Evolutionary conservation across 768 basidiomycete species (phyloP), one percentile per base, ranked within the genome.

Genomic region (Collybiopsis luxurians): DNA sequence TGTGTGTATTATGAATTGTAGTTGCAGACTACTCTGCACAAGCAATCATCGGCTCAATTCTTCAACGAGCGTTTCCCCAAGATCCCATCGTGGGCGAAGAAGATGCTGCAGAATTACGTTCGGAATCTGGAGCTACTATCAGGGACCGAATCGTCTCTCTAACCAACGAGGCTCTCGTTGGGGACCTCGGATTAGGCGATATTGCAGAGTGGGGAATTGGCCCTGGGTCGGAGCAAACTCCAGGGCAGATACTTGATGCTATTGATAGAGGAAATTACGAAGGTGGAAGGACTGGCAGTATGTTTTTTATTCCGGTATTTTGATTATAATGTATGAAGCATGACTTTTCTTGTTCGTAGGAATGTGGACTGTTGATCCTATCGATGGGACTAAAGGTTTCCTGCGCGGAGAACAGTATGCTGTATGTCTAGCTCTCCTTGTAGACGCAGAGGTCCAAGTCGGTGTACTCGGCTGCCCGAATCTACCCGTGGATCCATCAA

Each of bases 31-130:
- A 88, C 70, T 83, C 95, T 3, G 92, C 95, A 0, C 97, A 99
- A 67, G 92, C 95, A 0, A 84, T 98, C 40, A 86, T 99, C 64
- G 89, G 89, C 58, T 79, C 87, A 7, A 88, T 98, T 66, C 81
- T 99, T 34, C 68, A 71, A 15, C 74, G 75, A 12, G 84, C 87
- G 0, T 98, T 97, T 72, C 96, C 95, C 0, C 63, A 78, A 0
- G 95, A 98, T 71, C 82, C 82, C 9, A 92, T 98, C 66, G 87
- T 98, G 38, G 97, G 95, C 30, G 97, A 99, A 71, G 96, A 99
- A 71, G 93, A 97, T 68, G 87, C 96, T 0, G 76, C 83, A 0
- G 91, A 93, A 53, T 72, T 98, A 19, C 82, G 89, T 6, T 68
- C 65, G 1, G 80, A 78, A 42, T 72, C 73, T 7, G 74, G 74